Conservation (phyloP, 1,284 basidiomycete genomes). For the Clitocybe nebularis region DNA sequence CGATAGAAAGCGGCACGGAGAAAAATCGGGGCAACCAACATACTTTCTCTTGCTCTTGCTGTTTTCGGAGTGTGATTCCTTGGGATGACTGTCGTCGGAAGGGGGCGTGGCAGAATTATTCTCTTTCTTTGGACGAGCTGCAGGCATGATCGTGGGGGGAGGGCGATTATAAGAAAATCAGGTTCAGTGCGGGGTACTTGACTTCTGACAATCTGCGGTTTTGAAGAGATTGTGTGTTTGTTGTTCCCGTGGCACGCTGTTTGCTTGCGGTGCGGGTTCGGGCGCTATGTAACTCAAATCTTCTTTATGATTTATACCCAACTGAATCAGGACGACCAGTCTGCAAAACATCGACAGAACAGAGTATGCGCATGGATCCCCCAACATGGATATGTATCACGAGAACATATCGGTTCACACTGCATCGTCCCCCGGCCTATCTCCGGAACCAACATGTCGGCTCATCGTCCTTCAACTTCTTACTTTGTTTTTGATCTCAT, state of each 20-base stretch:
- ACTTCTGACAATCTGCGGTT: slow-evolving; percentile 24
- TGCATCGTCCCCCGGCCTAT: slow-evolving; percentile 29
- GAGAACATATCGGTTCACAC: slow-evolving; percentile 31
- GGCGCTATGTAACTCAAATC: slow-evolving; percentile 33
- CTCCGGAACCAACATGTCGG: slow-evolving; percentile 34
- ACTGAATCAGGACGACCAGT: slow-evolving; percentile 29
- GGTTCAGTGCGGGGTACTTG: slow-evolving; percentile 28
- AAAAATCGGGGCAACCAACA: slow-evolving; percentile 42
- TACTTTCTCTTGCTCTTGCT: slow-evolving; percentile 71
- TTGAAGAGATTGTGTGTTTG: slow-evolving; percentile 32
- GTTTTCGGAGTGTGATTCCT: slow-evolving; percentile 55
- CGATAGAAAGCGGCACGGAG: slow-evolving; percentile 32
- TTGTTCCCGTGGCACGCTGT: slow-evolving; percentile 34
- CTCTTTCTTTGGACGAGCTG: slow-evolving; percentile 63
- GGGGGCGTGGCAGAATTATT: slow-evolving; percentile 54
- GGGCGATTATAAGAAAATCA: slow-evolving; percentile 25
- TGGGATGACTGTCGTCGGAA: slow-evolving; percentile 53
- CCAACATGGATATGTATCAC: slow-evolving; percentile 34
- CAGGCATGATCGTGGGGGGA: slow-evolving; percentile 50
- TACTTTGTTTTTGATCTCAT: slow-evolving; percentile 29
- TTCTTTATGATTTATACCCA: slow-evolving; percentile 35
- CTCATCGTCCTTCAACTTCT: slow-evolving; percentile 19
- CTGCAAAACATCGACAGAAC: slow-evolving; percentile 23
- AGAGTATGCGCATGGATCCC: slow-evolving; percentile 26
- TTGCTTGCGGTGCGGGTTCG: slow-evolving; percentile 35